Conservation (phyloP, 768 basidiomycete genomes). For the Punctularia strigosozonata region DNA sequence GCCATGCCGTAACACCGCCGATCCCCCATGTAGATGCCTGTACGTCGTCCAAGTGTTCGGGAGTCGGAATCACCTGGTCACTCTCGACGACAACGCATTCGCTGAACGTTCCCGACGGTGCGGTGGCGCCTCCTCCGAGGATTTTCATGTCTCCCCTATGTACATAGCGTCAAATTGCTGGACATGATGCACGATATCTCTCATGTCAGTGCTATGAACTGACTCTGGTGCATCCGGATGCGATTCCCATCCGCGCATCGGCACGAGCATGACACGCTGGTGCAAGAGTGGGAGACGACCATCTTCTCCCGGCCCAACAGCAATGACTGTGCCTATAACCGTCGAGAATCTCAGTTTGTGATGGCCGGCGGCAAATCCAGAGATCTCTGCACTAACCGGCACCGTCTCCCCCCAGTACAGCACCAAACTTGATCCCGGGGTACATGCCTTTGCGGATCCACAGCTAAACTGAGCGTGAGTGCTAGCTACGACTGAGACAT, state of each 20-base stretch:
- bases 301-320: constrained; percentile 40
- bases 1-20: constrained; percentile 74
- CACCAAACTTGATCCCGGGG: constrained; percentile 47
- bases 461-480: constrained; percentile 28
- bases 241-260: constrained; percentile 66
- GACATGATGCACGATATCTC: background rate
- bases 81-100: constrained; percentile 68
- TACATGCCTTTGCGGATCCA: constrained; percentile 67
- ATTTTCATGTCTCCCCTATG: constrained; percentile 19
- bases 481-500: background rate
- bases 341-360: background rate
- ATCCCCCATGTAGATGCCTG: constrained; percentile 71
- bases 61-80: constrained; percentile 52
- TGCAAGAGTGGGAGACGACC: constrained; percentile 43
- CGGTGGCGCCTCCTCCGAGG: constrained; percentile 45
- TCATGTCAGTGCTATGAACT: constrained; percentile 8
- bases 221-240: constrained; percentile 53
- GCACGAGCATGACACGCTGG: constrained; percentile 63
- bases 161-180: constrained; percentile 5
- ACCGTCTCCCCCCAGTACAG: constrained; percentile 60
- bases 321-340: constrained; percentile 46
- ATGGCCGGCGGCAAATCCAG: background rate
- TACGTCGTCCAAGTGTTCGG: constrained; percentile 53
- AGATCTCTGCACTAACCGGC: constrained; percentile 36
- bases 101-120: constrained; percentile 58